phyloP scores from a whole-genome alignment of 1,284 basidiomycete species.

The Inonotus hispidus region DNA sequence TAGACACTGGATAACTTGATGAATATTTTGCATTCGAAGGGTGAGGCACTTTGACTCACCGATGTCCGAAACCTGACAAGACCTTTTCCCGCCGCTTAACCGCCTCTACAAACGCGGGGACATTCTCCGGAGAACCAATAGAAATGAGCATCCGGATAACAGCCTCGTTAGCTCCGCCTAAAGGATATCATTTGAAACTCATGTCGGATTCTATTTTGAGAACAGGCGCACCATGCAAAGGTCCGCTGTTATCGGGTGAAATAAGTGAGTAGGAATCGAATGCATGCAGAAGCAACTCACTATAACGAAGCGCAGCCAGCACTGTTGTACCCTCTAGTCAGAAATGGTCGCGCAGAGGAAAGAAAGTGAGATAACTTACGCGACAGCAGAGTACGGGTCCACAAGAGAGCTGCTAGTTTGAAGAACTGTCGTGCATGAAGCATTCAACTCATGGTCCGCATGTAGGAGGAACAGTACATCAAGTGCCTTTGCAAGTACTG shows the following conservation, averaged over 20 bases:
- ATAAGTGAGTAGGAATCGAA: not conserved
- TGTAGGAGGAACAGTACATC: slow-evolving; percentile 84
- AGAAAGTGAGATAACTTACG: slow-evolving; percentile 38
- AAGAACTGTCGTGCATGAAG: slow-evolving; percentile 75
- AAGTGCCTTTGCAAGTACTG: slow-evolving; percentile 77
- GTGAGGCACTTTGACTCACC: slow-evolving; percentile 36
- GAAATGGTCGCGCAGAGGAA: slow-evolving; percentile 1
- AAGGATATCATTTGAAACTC: slow-evolving; percentile 3
- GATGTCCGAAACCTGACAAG: slow-evolving; percentile 81
- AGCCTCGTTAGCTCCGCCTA: slow-evolving; percentile 81
- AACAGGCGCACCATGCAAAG: slow-evolving; percentile 55
- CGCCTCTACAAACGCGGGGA: slow-evolving; percentile 76
- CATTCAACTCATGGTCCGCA: slow-evolving; percentile 86
- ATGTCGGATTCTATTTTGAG: slow-evolving; percentile 6
- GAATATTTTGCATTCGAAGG: not conserved
- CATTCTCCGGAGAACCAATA: slow-evolving; percentile 80
- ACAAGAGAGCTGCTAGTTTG: slow-evolving; percentile 85
- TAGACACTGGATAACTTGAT: slow-evolving; percentile 49
- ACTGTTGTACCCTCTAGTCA: slow-evolving; percentile 30
- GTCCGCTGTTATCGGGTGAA: slow-evolving; percentile 48
- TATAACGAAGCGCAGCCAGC: slow-evolving; percentile 82
- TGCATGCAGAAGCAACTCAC: slow-evolving; percentile 37
- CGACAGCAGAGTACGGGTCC: slow-evolving; percentile 81
- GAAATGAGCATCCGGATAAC: slow-evolving; percentile 87
- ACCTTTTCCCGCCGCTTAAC: slow-evolving; percentile 85